Conservation (phyloP, 1,284 basidiomycete genomes). For the Boletus subluridellus region DNA sequence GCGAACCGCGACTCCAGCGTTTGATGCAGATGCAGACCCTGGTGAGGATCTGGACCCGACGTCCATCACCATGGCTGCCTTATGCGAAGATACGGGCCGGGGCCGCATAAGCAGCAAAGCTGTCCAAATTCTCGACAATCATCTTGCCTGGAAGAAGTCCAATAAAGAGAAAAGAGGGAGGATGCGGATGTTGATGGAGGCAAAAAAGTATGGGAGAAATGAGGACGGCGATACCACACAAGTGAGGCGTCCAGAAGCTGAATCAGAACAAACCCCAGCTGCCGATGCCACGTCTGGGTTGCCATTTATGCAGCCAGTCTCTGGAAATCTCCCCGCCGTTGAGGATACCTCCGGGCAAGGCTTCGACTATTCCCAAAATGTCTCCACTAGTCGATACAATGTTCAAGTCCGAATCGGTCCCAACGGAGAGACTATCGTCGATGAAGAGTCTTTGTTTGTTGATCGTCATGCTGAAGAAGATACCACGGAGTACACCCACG, state of each 20-base stretch:
- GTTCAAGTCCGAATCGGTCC: slow-evolving; percentile 79
- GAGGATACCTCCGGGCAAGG: slow-evolving; percentile 48
- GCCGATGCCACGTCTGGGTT: slow-evolving; percentile 2
- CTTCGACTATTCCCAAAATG: slow-evolving; percentile 64
- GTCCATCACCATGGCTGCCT: slow-evolving; percentile 67
- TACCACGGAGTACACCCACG: slow-evolving; percentile 67
- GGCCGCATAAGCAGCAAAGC: slow-evolving; percentile 73
- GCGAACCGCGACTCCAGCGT: slow-evolving; percentile 48
- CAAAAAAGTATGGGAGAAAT: slow-evolving; percentile 65
- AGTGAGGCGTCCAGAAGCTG: slow-evolving; percentile 18
- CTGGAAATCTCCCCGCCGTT: slow-evolving; percentile 7
- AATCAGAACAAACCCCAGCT: slow-evolving; percentile 6
- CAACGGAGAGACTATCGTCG: slow-evolving; percentile 76
- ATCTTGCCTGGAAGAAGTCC: slow-evolving; percentile 61
- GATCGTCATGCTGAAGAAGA: slow-evolving; percentile 63
- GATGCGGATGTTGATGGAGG: slow-evolving; percentile 61
- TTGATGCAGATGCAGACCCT: slow-evolving; percentile 56
- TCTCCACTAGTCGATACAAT: slow-evolving; percentile 67
- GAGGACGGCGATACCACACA: slow-evolving; percentile 37
- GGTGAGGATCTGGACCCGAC: slow-evolving; percentile 77
- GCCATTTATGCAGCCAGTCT: slow-evolving; percentile 7
- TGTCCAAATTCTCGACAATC: slow-evolving; percentile 62
- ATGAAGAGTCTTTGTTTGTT: slow-evolving; percentile 75
- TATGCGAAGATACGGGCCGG: slow-evolving; percentile 70
- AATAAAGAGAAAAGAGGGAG: slow-evolving; percentile 61